Evolutionary conservation across 257 asterid genomes (phyloP).

Genomic region (Anisodus tanguticus): DNA sequence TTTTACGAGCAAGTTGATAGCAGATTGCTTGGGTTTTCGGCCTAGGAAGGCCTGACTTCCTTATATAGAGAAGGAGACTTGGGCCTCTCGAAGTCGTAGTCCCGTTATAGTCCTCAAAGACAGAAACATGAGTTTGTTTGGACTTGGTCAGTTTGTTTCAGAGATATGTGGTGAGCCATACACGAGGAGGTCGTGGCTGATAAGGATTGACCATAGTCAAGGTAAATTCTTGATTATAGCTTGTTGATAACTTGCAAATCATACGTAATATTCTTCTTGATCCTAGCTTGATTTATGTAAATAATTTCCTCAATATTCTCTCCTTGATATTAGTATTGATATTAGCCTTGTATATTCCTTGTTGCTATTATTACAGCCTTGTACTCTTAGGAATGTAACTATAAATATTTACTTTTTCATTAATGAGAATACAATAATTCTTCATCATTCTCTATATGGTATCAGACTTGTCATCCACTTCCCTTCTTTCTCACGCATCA

Average conservation of each 20-base stretch:
- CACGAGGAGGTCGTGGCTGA: neutral
- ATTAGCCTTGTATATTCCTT: no score
- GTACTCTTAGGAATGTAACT: constrained; percentile 1
- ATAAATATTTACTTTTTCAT: no score
- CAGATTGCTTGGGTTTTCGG: neutral
- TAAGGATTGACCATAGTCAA: no score
- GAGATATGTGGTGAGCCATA: neutral
- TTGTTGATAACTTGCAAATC: constrained; percentile 49
- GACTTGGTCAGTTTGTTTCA: neutral
- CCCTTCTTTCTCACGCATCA: no score
- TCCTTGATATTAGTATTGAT: no score
- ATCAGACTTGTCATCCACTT: no score
- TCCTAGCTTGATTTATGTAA: no score
- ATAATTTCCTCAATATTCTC: no score
- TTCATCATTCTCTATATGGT: no score
- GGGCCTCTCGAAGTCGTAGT: neutral
- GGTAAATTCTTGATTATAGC: neutral
- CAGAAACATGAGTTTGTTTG: neutral
- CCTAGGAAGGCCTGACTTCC: neutral
- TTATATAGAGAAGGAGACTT: neutral
- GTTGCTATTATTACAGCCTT: no score
- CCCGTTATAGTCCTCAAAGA: neutral
- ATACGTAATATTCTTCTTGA: constrained; percentile 30
- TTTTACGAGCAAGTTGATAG: neutral
- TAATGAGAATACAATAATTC: no score